Base-by-base conservation (phyloP, 2,329 filamentous ascomycete species). In the Pestalotiopsis sp. region DNA sequence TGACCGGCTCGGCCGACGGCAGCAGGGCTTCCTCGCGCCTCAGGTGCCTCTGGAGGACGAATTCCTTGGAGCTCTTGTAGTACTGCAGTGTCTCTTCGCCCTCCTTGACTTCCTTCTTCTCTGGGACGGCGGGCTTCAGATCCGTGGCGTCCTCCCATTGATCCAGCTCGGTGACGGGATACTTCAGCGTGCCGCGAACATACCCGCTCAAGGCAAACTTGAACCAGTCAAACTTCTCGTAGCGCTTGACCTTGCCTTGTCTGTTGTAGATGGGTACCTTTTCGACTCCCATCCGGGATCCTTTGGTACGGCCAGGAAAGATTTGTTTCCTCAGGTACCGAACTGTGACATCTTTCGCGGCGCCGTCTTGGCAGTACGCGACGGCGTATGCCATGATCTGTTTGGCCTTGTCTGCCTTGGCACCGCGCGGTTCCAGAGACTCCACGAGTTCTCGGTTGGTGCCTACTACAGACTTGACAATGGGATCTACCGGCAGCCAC, bases 261-360 rank as follows among this genome's bases (percentile, higher is more conserved):
- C 86, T 89, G 74, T 94, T 91, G 76, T 94, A 91, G 6, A 98
- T 82, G 0, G 94, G 91, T 1, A 97, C 84, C 75, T 95, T 97
- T 73, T 97, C 93, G 2, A 90, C 77, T 0, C 91, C 88, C 76
- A 97, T 87, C 6, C 96, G 88, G 70, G 91, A 87, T 3, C 94
- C 94, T 76, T 97, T 98, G 0, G 95, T 97, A 72, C 94, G 92
- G 3, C 96, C 95, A 0, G 96, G 96, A 77, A 94, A 90, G 65
- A 91, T 86, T 67, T 92, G 92, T 24, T 91, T 89, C 74, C 91
- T 94, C 7, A 99, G 82, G 77, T 99, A 99, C 35, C 96, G 88
- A 11, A 96, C 90, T 0, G 96, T 99, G 17, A 99, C 92, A 76
- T 99, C 96, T 77, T 98, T 98, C 13, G 94, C 94, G 0, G 94